Conservation (phyloP, 139 green algal species). For the Deuterostichococcus epilithicus region DNA sequence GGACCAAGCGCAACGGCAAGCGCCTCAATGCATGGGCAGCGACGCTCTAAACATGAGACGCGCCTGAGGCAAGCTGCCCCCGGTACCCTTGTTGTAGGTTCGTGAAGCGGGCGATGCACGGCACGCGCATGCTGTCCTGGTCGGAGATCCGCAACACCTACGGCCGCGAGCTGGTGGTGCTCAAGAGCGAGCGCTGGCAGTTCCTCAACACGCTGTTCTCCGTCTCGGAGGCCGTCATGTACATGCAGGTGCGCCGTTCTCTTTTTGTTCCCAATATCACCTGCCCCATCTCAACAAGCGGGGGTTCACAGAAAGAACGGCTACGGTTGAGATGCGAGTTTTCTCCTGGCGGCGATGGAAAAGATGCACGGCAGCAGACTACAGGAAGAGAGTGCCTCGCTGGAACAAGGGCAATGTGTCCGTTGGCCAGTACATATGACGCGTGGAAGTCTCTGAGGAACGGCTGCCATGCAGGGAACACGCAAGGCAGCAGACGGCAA, state of each 20-base stretch:
- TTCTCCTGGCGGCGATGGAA: too few species aligned
- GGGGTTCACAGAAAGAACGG: too few species aligned
- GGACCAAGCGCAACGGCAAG: slow-evolving; percentile 75
- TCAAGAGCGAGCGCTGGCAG: slow-evolving; percentile 82
- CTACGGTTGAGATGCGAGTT: too few species aligned
- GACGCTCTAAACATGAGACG: not conserved
- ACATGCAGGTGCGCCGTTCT: slow-evolving; percentile 67
- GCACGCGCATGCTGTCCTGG: slow-evolving; percentile 82
- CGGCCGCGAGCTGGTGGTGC: slow-evolving; percentile 84
- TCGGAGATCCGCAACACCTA: slow-evolving; percentile 72
- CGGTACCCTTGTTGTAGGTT: slow-evolving; percentile 40
- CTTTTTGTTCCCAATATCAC: not conserved
- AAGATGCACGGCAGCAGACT: too few species aligned
- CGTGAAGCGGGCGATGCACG: slow-evolving; percentile 92
- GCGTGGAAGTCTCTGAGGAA: too few species aligned
- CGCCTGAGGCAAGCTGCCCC: not conserved
- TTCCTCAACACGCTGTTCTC: slow-evolving; percentile 98
- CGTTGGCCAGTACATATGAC: too few species aligned
- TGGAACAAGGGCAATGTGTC: too few species aligned
- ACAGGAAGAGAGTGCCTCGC: too few species aligned
- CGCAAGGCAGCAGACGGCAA: too few species aligned
- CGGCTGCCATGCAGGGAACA: too few species aligned
- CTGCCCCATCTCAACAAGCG: too few species aligned
- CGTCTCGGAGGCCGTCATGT: slow-evolving; percentile 88
- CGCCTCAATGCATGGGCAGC: slow-evolving; percentile 57